These are phyloP conservation scores for Calocybe indica DNA, from an alignment of 768 basidiomycete species.

Conservation along the genomic window DNA sequence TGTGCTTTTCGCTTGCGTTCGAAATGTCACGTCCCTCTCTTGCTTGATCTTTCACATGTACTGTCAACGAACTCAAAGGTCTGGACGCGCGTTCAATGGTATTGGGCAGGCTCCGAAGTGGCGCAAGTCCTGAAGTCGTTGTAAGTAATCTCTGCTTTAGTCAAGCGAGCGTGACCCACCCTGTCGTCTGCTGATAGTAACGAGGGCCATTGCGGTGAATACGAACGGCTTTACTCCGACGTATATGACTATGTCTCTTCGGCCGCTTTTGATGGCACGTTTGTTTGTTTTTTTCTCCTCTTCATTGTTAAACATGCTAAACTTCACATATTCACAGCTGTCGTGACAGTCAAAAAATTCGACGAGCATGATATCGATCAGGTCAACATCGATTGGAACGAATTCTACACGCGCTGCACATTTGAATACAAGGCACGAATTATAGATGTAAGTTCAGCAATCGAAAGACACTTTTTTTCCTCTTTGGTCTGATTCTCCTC, in stretches of 20 bases:
- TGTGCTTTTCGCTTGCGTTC: background rate
- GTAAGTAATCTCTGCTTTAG: conserved; percentile 23
- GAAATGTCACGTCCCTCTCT: no score
- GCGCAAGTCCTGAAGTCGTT: conserved; percentile 38
- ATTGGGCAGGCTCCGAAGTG: conserved; percentile 45
- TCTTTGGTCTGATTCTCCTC: background rate
- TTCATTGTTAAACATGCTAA: background rate
- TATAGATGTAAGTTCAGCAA: conserved; percentile 26
- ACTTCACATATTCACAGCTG: conserved; percentile 20
- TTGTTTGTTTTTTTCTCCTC: background rate
- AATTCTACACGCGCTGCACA: conserved; percentile 44
- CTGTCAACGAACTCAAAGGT: conserved; percentile 27
- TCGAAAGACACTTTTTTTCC: background rate
- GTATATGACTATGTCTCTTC: conserved; percentile 41
- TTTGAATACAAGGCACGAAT: conserved; percentile 26
- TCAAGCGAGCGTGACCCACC: background rate
- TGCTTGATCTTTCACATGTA: background rate
- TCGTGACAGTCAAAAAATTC: conserved; percentile 25
- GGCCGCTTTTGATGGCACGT: conserved; percentile 39
- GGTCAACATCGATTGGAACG: conserved; percentile 27
- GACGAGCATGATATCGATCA: conserved; percentile 34
- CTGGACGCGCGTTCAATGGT: conserved; percentile 52
- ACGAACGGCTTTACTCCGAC: conserved; percentile 46
- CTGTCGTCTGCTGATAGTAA: conserved; percentile 19
- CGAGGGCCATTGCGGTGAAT: conserved; percentile 32